Conservation (phyloP, 2,329 filamentous ascomycete species). For the Colletotrichum brevisporum region DNA sequence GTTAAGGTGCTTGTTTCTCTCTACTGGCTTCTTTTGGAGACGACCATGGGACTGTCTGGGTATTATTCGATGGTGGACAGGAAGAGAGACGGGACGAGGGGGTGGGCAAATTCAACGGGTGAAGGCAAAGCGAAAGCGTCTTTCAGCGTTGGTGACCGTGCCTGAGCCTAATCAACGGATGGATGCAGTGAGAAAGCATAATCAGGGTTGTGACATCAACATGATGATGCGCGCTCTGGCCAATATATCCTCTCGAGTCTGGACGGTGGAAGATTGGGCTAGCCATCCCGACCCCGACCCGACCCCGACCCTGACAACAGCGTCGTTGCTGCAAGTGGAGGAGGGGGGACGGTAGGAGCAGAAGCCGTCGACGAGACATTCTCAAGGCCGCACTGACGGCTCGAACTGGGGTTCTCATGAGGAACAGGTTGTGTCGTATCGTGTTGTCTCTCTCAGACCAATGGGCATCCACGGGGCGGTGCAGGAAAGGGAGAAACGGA, state of each 20-base stretch:
- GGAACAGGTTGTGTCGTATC: conserved; percentile 31
- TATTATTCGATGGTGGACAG: conserved; percentile 7
- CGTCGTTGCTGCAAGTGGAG: not conserved
- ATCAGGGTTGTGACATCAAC: conserved; percentile 22
- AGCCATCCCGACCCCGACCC: not conserved
- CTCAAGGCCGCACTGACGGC: conserved; percentile 30
- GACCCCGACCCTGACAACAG: conserved; percentile 5
- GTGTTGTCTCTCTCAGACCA: conserved; percentile 31
- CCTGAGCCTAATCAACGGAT: conserved; percentile 31
- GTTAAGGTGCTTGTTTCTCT: conserved; percentile 15
- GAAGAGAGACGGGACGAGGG: conserved; percentile 16
- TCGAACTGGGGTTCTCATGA: conserved; percentile 28
- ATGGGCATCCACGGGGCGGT: conserved; percentile 18
- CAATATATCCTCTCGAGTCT: conserved; percentile 30
- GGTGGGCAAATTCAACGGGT: conserved; percentile 20
- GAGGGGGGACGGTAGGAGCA: conserved; percentile 12
- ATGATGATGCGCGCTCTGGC: conserved; percentile 26
- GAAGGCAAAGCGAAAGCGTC: conserved; percentile 15
- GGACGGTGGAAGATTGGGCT: conserved; percentile 5
- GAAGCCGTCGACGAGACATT: conserved; percentile 30
- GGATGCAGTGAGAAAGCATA: conserved; percentile 32
- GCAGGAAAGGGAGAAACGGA: conserved; percentile 24
- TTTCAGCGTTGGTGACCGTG: conserved; percentile 30
- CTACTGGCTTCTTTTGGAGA: conserved; percentile 3
- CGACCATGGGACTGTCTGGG: not conserved